Conservation (phyloP, 1,284 basidiomycete species). For the Trametes polyzona region DNA sequence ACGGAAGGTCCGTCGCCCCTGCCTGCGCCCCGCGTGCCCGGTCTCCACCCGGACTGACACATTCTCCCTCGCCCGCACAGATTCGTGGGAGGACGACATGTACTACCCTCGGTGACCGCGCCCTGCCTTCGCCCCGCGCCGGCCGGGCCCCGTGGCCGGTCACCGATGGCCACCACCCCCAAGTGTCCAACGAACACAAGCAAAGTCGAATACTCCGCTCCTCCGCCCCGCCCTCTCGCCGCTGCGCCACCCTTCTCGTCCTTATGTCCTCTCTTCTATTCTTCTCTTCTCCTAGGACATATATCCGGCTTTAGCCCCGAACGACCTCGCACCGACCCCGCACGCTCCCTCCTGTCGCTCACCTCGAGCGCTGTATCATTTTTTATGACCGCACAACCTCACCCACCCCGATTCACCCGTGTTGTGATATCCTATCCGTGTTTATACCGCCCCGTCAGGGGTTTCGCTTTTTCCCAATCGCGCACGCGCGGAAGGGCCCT, state of each 20-base stretch:
- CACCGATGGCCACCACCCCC: neutral
- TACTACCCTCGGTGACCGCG: conserved; percentile 30
- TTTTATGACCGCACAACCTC: conserved; percentile 2
- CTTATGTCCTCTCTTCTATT: neutral
- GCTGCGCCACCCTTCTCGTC: neutral
- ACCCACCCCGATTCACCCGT: neutral
- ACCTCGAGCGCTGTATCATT: neutral
- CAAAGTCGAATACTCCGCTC: neutral
- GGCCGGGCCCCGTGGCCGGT: neutral
- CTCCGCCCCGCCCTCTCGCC: neutral
- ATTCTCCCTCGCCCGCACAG: conserved; percentile 11
- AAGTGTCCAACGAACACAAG: neutral
- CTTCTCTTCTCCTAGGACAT: neutral
- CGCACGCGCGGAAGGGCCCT: too few species aligned
- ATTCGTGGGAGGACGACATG: conserved; percentile 32
- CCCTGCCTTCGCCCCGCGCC: neutral
- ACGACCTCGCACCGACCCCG: neutral
- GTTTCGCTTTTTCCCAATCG: neutral
- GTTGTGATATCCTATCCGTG: conserved; percentile 11
- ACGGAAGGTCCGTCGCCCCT: conserved; percentile 72
- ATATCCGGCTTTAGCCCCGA: neutral
- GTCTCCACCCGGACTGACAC: neutral
- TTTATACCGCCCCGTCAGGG: conserved; percentile 11
- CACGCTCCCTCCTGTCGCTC: neutral
- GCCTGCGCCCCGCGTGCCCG: neutral